These are phyloP conservation scores for Neobulgaria alba DNA, from an alignment of 2,329 filamentous ascomycete species.

Conservation along the genomic window DNA sequence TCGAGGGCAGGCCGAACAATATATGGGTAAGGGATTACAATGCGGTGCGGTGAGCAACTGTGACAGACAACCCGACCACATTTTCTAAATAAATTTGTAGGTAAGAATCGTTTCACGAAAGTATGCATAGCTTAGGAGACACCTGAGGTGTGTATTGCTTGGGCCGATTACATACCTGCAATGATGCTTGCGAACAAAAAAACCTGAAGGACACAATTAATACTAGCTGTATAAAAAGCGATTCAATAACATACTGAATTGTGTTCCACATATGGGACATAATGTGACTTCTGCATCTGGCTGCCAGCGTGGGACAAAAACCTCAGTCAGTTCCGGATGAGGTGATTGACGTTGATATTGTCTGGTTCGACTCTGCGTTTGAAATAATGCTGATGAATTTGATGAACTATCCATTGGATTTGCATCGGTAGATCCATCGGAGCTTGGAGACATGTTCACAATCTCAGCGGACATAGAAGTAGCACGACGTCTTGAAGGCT, in stretches of 20 bases:
- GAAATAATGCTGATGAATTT: too few relatives aligned
- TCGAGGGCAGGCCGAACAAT: slow-evolving; percentile 66
- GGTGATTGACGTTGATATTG: not conserved
- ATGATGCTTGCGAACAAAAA: slow-evolving; percentile 86
- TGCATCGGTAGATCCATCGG: too few relatives aligned
- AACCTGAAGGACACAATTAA: slow-evolving; percentile 28
- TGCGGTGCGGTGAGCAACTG: slow-evolving; percentile 84
- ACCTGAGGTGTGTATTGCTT: too few relatives aligned
- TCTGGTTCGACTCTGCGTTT: not conserved
- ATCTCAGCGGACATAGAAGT: too few relatives aligned
- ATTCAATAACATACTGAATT: slow-evolving; percentile 48
- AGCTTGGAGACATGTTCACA: too few relatives aligned
- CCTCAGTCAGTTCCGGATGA: slow-evolving; percentile 28
- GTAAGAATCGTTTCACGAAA: not conserved
- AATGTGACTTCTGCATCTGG: slow-evolving; percentile 73
- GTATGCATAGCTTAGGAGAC: too few relatives aligned
- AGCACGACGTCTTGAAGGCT: too few relatives aligned
- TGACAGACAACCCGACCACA: slow-evolving; percentile 89
- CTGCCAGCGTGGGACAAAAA: slow-evolving; percentile 73
- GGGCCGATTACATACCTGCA: slow-evolving; percentile 74
- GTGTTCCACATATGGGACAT: slow-evolving; percentile 74
- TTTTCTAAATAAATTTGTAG: slow-evolving; percentile 46
- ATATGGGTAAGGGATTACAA: slow-evolving; percentile 87
- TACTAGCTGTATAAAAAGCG: not conserved
- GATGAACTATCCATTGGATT: too few relatives aligned